These are phyloP conservation scores for Daldinia childiae DNA, from an alignment of 495 filamentous ascomycete genomes.

Conservation along the genomic window DNA sequence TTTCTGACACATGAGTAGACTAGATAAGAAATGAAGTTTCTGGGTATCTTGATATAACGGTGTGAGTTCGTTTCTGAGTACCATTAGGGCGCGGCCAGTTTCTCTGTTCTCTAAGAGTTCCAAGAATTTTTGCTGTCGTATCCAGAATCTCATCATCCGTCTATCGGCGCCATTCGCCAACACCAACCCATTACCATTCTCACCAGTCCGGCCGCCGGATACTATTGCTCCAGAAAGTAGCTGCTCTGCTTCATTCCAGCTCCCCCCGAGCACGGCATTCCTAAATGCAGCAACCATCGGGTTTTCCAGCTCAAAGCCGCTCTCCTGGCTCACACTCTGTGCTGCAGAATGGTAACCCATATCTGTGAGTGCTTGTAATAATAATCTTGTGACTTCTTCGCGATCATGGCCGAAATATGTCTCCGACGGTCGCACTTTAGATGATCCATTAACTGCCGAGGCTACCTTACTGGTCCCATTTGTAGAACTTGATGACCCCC, in stretches of 20 bases:
- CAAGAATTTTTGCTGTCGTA: conserved; percentile 94
- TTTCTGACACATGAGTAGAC: conserved; percentile 87
- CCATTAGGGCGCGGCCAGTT: conserved; percentile 74
- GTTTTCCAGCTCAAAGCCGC: conserved; percentile 88
- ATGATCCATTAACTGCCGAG: conserved; percentile 52
- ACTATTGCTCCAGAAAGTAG: conserved; percentile 72
- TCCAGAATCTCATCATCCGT: conserved; percentile 69
- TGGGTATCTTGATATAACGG: conserved; percentile 82
- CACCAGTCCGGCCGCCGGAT: conserved; percentile 59
- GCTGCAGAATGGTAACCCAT: conserved; percentile 86
- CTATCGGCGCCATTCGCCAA: conserved; percentile 57
- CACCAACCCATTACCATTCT: conserved; percentile 54
- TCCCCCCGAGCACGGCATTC: conserved; percentile 79
- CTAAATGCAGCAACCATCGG: conserved; percentile 85
- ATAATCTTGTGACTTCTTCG: conserved; percentile 90
- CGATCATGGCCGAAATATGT: conserved; percentile 81
- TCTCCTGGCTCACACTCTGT: conserved; percentile 76
- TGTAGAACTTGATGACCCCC: conserved; percentile 27
- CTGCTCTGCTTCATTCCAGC: conserved; percentile 85
- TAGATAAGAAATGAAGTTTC: conserved; percentile 81
- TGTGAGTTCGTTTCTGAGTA: conserved; percentile 87
- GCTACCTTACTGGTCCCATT: conserved; percentile 53
- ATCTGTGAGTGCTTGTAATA: conserved; percentile 90
- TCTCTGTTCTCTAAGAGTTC: conserved; percentile 85
- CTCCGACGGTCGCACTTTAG: conserved; percentile 36